Base-by-base conservation (phyloP, 345 rosid species). In the Psidium friedrichsthalianum region DNA sequence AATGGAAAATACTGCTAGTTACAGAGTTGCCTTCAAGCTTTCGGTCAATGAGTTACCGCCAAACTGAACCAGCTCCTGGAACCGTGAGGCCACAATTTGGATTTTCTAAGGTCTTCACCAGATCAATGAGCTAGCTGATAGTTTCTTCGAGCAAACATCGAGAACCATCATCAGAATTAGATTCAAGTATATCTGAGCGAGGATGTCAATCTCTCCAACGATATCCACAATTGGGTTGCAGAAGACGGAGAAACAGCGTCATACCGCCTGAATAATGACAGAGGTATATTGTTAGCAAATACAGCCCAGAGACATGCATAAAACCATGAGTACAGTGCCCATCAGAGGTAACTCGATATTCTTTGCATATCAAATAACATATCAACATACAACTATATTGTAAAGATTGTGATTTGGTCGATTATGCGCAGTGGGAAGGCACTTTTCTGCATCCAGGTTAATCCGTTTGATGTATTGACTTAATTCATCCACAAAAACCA, bases 161-260 rank as follows among this genome's bases (percentile, higher is more conserved):
- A 61, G 74, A 61, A 29, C 32, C 74, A 29, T 61, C 1, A 15
- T 61, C 74, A 0, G 11, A 61, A 18, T 29, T 29, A 61, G 74
- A 61, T 29, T 61, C 74, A 61, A 61, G 22, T 36, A 61, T 85
- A 42, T 42, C 80, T 86, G 12, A 84, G 44, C 47, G 27, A 56
- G 36, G 27, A 82, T 51, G 85, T 92, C 87, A 90, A 49, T 95
- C 98, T 89, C 95, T 94, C 98, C 98, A 95, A 4, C 97, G 91
- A 85, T 94, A 80, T 21, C 94, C 93, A 59, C 98, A 96, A 47
- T 88, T 0, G 94, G 94, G 88, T 94, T 94, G 89, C 97, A 95
- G 90, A 98, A 95, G 55, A 96, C 99, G 80, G 93, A 94, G 89
- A 94, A 95, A n/a, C 86, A 95, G 89, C 3, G 97, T 93, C 99